A percentile compares a stretch with the other conserved stretches of the same genome.
Conservation (phyloP, 202 grass and related monocot species). For the Elaeis oleifera region DNA sequence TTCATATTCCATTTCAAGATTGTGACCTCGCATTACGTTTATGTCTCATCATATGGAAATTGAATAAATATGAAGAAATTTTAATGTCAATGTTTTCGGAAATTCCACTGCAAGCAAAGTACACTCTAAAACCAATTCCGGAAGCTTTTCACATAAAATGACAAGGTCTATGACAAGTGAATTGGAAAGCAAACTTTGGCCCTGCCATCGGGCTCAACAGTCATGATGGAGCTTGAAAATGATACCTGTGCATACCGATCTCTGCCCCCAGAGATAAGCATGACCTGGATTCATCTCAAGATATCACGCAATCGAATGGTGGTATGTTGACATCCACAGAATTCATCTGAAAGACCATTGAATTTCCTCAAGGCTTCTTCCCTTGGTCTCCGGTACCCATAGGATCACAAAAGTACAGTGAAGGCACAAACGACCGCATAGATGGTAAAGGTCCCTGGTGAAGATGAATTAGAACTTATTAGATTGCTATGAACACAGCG, state of each 20-base stretch:
- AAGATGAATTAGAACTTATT: slow-evolving; percentile 2
- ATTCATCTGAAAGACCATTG: slow-evolving; percentile 86
- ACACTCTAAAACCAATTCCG: too few species aligned
- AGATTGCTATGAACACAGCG: too few species aligned
- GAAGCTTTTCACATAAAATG: too few species aligned
- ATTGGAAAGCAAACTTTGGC: too few species aligned
- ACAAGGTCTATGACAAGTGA: too few species aligned
- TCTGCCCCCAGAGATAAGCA: background rate
- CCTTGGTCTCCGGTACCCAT: slow-evolving; percentile 94
- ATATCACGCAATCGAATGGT: background rate
- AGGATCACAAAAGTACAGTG: slow-evolving; percentile 54
- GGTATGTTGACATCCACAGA: background rate
- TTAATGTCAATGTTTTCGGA: too few species aligned
- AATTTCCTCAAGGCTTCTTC: slow-evolving; percentile 90
- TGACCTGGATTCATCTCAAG: slow-evolving; percentile 2
- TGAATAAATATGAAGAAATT: too few species aligned
- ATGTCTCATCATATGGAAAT: background rate
- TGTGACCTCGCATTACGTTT: background rate
- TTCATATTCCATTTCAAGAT: background rate
- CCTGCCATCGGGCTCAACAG: too few species aligned
- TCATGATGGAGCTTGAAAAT: too few species aligned
- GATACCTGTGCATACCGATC: too few species aligned
- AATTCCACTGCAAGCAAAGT: too few species aligned
- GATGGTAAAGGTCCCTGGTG: slow-evolving; percentile 59
- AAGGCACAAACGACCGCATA: slow-evolving; percentile 60